Conservation (phyloP, 495 filamentous ascomycete genomes). For the Hyaloscypha bicolor region DNA sequence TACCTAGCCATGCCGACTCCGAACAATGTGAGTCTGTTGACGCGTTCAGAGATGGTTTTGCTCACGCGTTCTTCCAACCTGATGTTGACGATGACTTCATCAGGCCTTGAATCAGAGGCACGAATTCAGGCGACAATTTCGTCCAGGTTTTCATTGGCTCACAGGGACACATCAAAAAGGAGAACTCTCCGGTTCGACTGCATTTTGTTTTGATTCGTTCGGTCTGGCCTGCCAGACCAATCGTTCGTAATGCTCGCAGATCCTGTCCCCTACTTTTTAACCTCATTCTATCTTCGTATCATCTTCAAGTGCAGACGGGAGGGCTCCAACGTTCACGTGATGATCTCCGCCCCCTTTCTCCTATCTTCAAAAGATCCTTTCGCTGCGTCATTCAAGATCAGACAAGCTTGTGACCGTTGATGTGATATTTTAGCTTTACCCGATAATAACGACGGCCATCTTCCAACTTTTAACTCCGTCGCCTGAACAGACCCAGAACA, state of each 20-base stretch:
- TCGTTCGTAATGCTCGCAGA: background rate
- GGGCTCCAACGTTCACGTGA: background rate
- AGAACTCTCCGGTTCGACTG: background rate
- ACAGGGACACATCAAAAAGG: background rate
- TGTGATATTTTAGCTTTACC: too few relatives aligned
- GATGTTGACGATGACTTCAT: conserved; percentile 7
- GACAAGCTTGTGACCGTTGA: too few relatives aligned
- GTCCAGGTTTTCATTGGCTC: background rate
- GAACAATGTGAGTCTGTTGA: conserved; percentile 1
- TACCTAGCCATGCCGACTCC: conserved; percentile 18
- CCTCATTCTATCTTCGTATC: background rate
- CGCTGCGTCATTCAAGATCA: too few relatives aligned
- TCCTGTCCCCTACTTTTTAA: too few relatives aligned
- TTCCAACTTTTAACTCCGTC: too few relatives aligned
- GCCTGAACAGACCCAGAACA: too few relatives aligned
- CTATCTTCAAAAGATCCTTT: too few relatives aligned
- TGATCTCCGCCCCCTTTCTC: background rate
- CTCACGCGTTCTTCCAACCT: conserved; percentile 8
- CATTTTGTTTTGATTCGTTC: background rate
- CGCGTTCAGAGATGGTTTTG: background rate
- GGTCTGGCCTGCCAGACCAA: background rate
- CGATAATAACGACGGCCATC: too few relatives aligned
- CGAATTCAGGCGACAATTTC: background rate
- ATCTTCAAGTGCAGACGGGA: background rate
- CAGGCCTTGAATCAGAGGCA: background rate